Conservation (phyloP, 2,329 filamentous ascomycete genomes). For the Rosellinia necatrix region DNA sequence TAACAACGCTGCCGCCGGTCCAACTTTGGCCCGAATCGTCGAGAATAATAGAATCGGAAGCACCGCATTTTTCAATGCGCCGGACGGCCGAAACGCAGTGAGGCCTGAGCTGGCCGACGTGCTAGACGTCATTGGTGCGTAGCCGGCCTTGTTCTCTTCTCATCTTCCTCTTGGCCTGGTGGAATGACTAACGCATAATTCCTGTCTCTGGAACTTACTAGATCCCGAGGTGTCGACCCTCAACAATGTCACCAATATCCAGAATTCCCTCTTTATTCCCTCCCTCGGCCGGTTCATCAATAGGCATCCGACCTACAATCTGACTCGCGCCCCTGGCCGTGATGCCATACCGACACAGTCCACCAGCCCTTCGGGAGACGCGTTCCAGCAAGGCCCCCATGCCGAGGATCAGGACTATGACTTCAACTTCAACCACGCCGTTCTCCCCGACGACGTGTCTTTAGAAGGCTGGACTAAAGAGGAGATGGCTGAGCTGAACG, state of each 20-base stretch:
- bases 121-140: slow-evolving; percentile 69
- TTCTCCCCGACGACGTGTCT: slow-evolving; percentile 73
- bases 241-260: slow-evolving; percentile 84
- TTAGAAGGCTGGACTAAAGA: slow-evolving; percentile 76
- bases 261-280: slow-evolving; percentile 86
- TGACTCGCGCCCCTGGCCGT: slow-evolving; percentile 55
- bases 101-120: slow-evolving; percentile 67
- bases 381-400: slow-evolving; percentile 27
- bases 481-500: slow-evolving; percentile 78
- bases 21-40: slow-evolving; percentile 26
- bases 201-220: slow-evolving; percentile 39
- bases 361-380: slow-evolving; percentile 14
- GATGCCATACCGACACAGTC: not conserved
- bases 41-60: slow-evolving; percentile 31
- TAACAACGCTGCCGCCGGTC: slow-evolving; percentile 19
- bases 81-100: slow-evolving; percentile 52
- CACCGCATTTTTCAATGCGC: slow-evolving; percentile 35
- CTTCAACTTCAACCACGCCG: slow-evolving; percentile 65
- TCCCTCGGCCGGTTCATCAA: slow-evolving; percentile 78
- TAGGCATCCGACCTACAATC: slow-evolving; percentile 75
- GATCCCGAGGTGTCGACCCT: slow-evolving; percentile 84
- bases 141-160: not conserved
- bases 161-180: not conserved
- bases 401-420: slow-evolving; percentile 62
- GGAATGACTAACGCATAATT: not conserved